Base-by-base conservation (phyloP, 2,329 filamentous ascomycete species). In the Pyricularia grisea region DNA sequence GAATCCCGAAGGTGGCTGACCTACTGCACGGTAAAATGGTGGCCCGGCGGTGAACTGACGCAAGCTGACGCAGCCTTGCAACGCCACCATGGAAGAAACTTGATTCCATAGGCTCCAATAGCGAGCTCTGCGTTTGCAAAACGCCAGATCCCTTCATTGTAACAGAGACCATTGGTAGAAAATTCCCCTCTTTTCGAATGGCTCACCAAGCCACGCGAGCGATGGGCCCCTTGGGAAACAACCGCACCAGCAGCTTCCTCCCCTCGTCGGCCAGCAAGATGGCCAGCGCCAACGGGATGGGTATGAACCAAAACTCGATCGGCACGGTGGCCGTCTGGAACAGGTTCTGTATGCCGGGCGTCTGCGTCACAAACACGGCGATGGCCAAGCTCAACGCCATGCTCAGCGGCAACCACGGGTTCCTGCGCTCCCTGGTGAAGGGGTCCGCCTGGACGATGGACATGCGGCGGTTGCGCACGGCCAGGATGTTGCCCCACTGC, bases 401-500 rank as follows among this genome's bases (percentile, higher is more conserved):
- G 0, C 90, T 88, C 0, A 90, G 90, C 75, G 92, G 89, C 0
- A 94, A 81, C 64, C 88, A 88, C 73, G 86, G 79, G 75, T 94
- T 94, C 74, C 87, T 83, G 0, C 89, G 91, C 12, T 79, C 75
- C 73, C 83, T 85, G 76, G 90, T 90, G 77, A 90, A 88, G 9
- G 91, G 90, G 3, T 89, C 88, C 72, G 93, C 90, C 74, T 92
- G 88, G 76, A 94, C 88, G 72, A 94, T 86, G 69, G 86, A 86
- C 28, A 90, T 81, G 1, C 86, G 82, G 1, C 88, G 82, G 1
- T 87, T 94, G 20, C 90, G 84, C 4, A 91, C 83, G 1, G 88
- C 87, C 74, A 93, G 84, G 5, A 93, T 81, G 75, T 90, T 92
- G 81, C 93, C 93, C 82, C 88, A 89, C 82, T 92, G 86, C 90